Percentiles rank a stretch among this genome's conserved stretches.
phyloP scores from a whole-genome alignment of 2,329 filamentous ascomycete species.

The Aspergillus cejpii region DNA sequence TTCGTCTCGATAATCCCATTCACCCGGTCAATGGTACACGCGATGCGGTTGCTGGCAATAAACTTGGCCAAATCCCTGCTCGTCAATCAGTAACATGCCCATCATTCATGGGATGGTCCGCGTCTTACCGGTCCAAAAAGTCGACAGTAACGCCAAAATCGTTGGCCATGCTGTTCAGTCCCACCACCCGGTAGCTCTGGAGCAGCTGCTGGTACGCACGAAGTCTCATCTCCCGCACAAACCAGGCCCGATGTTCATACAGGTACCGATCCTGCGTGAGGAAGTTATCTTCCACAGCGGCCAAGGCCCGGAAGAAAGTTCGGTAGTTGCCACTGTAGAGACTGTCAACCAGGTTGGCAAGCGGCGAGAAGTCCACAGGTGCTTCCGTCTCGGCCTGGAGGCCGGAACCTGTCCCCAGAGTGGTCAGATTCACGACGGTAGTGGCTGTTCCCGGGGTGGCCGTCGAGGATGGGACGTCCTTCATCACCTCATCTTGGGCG shows the following conservation, averaged over 20 bases:
- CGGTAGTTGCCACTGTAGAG: slow-evolving; percentile 93
- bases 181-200: slow-evolving; percentile 94
- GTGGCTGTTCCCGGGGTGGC: slow-evolving; percentile 50
- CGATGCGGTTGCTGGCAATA: slow-evolving; percentile 87
- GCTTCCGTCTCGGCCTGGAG: slow-evolving; percentile 67
- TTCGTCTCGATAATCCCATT: slow-evolving; percentile 97
- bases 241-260: slow-evolving; percentile 93
- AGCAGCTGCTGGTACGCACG: slow-evolving; percentile 94
- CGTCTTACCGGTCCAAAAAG: slow-evolving; percentile 78
- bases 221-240: slow-evolving; percentile 95
- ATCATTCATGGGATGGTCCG: not conserved
- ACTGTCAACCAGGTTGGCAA: slow-evolving; percentile 81
- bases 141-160: slow-evolving; percentile 97
- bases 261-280: slow-evolving; percentile 90
- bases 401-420: slow-evolving; percentile 62
- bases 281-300: slow-evolving; percentile 87
- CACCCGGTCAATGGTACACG: slow-evolving; percentile 95
- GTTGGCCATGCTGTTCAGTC: slow-evolving; percentile 92
- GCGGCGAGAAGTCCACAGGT: slow-evolving; percentile 78
- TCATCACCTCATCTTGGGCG: slow-evolving; percentile 67
- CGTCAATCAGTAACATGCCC: slow-evolving; percentile 12
- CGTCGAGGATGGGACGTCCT: slow-evolving; percentile 51
- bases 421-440: slow-evolving; percentile 82
- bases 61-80: slow-evolving; percentile 87
- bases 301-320: slow-evolving; percentile 84